A percentile compares a stretch with the other conserved stretches of the same genome.
These are phyloP conservation scores for Metschnikowia koreensis DNA, from an alignment of 805 yeast genomes.

Conservation along the genomic window DNA sequence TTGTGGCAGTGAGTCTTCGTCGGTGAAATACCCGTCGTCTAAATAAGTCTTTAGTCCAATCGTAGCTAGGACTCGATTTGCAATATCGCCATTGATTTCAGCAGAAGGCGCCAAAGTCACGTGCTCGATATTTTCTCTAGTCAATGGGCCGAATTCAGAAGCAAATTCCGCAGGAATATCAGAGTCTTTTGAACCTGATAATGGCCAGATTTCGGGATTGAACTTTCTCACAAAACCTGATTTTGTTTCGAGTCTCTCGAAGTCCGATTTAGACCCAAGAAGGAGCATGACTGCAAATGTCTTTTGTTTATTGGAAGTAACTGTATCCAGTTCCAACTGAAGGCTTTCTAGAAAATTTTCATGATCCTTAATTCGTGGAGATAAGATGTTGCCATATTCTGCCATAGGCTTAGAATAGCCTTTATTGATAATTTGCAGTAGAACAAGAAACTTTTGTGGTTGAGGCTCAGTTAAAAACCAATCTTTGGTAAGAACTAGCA, in stretches of 20 bases:
- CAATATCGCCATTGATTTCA: slow-evolving; percentile 15
- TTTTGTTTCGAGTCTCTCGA: slow-evolving; percentile 22
- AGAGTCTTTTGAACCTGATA: slow-evolving; percentile 22
- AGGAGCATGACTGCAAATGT: slow-evolving; percentile 24
- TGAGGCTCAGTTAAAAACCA: slow-evolving; percentile 20
- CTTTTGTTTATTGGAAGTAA: not conserved
- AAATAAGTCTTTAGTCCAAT: slow-evolving; percentile 20
- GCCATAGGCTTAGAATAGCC: slow-evolving; percentile 50
- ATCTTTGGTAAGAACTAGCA: slow-evolving; percentile 21
- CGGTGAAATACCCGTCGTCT: slow-evolving; percentile 3
- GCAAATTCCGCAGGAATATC: slow-evolving; percentile 27
- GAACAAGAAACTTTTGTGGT: slow-evolving; percentile 14
- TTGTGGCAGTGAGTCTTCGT: not conserved
- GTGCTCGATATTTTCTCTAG: slow-evolving; percentile 16
- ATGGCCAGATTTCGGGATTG: slow-evolving; percentile 16
- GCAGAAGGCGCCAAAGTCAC: slow-evolving; percentile 19
- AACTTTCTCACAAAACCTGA: slow-evolving; percentile 28
- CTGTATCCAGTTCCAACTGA: slow-evolving; percentile 16
- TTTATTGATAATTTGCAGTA: slow-evolving; percentile 40
- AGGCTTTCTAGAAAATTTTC: slow-evolving; percentile 25
- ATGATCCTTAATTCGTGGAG: slow-evolving; percentile 39
- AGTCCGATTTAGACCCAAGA: slow-evolving; percentile 25
- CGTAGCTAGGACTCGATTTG: slow-evolving; percentile 28
- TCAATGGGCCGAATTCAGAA: slow-evolving; percentile 21
- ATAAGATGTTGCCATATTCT: slow-evolving; percentile 41